Conservation (phyloP, 2,329 filamentous ascomycete genomes). For the Alternaria rosae region DNA sequence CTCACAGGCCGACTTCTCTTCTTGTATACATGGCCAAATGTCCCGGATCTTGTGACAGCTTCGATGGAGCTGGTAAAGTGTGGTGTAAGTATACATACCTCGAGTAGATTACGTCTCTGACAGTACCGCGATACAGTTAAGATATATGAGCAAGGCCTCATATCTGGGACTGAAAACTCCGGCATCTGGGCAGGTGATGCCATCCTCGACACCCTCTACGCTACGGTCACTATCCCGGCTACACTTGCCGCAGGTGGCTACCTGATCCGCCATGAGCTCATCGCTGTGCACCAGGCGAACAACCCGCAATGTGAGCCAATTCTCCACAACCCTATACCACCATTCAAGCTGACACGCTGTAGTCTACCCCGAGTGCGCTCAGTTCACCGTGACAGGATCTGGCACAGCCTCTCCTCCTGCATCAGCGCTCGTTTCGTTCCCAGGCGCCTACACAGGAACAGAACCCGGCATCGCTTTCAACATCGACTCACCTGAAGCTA, state of each 20-base stretch:
- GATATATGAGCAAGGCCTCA: slow-evolving; percentile 63
- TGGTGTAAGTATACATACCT: slow-evolving; percentile 48
- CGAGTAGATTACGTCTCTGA: slow-evolving; percentile 26
- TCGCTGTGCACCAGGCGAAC: slow-evolving; percentile 64
- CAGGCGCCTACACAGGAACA: slow-evolving; percentile 46
- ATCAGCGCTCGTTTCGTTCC: slow-evolving; percentile 55
- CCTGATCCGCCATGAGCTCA: slow-evolving; percentile 64
- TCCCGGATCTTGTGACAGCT: slow-evolving; percentile 55
- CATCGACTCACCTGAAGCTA: slow-evolving; percentile 37
- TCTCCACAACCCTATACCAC: neutral
- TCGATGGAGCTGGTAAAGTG: slow-evolving; percentile 59
- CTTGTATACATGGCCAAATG: slow-evolving; percentile 64
- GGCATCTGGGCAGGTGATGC: slow-evolving; percentile 59
- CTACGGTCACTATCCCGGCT: slow-evolving; percentile 61
- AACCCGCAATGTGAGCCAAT: slow-evolving; percentile 53
- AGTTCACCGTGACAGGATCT: slow-evolving; percentile 60
- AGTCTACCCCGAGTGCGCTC: slow-evolving; percentile 65
- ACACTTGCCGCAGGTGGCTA: slow-evolving; percentile 60
- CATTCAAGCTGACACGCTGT: slow-evolving; percentile 32
- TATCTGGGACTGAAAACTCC: slow-evolving; percentile 54
- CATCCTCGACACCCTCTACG: slow-evolving; percentile 56
- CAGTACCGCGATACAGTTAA: slow-evolving; percentile 51
- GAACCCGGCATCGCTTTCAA: slow-evolving; percentile 56
- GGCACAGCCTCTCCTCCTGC: slow-evolving; percentile 55
- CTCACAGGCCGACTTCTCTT: slow-evolving; percentile 63